Evolutionary conservation across 2,329 filamentous ascomycete genomes (phyloP).

Genomic region (Aspergillus tanneri): DNA sequence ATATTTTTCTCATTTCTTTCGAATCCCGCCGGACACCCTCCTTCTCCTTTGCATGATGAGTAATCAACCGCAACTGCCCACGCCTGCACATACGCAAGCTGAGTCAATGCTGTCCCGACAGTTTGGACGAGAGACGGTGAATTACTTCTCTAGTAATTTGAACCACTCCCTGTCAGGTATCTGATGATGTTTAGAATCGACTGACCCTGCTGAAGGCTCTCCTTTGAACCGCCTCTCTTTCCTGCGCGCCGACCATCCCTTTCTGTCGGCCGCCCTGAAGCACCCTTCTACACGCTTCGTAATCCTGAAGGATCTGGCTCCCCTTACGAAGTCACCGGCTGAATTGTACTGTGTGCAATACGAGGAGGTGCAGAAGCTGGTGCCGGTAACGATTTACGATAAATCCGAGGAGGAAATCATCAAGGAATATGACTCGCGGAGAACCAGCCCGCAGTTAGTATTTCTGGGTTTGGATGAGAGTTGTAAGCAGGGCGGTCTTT

Average conservation of each 20-base stretch:
- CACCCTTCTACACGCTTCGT: constrained; percentile 62
- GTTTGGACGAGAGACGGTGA: constrained; percentile 52
- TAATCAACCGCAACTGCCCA: constrained; percentile 47
- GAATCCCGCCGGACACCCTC: too few relatives aligned
- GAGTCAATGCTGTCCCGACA: constrained; percentile 56
- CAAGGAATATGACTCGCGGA: constrained; percentile 69
- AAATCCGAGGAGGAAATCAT: constrained; percentile 71
- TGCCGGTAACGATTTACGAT: constrained; percentile 70
- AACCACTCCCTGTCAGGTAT: neutral
- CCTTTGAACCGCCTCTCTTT: constrained; percentile 53
- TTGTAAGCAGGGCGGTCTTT: constrained; percentile 42
- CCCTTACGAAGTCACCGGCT: constrained; percentile 62
- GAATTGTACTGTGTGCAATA: constrained; percentile 68
- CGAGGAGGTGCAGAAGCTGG: constrained; percentile 67
- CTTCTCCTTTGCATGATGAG: constrained; percentile 34
- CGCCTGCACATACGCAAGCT: constrained; percentile 57
- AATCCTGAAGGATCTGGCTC: constrained; percentile 74
- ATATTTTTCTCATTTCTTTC: too few relatives aligned
- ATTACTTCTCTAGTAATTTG: constrained; percentile 51
- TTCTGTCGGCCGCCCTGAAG: constrained; percentile 49
- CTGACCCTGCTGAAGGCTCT: constrained; percentile 38
- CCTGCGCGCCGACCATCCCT: constrained; percentile 48
- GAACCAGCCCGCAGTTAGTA: constrained; percentile 68
- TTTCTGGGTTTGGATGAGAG: constrained; percentile 82
- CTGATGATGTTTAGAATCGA: neutral